A percentile compares a stretch with the other conserved stretches of the same genome.
These are phyloP conservation scores for Zymoseptoria ardabiliae DNA, from an alignment of 2,329 filamentous ascomycete species.

Conservation along the genomic window DNA sequence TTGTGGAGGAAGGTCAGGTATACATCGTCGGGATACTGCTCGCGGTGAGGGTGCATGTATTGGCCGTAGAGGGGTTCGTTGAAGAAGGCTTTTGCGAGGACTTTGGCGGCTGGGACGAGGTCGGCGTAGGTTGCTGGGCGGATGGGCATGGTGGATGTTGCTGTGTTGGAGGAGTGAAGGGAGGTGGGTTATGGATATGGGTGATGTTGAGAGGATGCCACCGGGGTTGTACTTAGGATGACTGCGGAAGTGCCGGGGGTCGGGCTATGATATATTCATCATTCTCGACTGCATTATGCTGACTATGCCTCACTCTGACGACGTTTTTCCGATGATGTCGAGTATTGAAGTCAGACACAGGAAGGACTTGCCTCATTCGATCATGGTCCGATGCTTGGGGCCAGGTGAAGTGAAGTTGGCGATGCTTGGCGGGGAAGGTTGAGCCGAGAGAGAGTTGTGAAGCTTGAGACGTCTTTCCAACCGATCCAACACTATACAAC, in stretches of 20 bases:
- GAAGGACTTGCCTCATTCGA: not conserved
- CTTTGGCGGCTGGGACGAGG: conserved; percentile 19
- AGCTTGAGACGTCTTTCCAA: not conserved
- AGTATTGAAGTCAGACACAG: not conserved
- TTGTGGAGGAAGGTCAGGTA: conserved; percentile 21
- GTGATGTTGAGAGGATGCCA: not conserved
- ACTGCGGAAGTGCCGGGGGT: not conserved
- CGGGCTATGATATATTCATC: not conserved
- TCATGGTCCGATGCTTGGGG: not conserved
- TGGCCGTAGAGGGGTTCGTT: conserved; percentile 21
- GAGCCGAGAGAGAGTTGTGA: not conserved
- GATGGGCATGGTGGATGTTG: conserved; percentile 15
- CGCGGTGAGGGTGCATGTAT: conserved; percentile 18
- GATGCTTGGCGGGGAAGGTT: not conserved
- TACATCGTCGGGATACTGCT: conserved; percentile 21
- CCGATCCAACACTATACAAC: not conserved
- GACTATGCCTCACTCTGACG: not conserved
- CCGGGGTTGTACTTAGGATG: not conserved
- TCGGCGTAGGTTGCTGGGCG: conserved; percentile 21
- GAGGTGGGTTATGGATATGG: not conserved
- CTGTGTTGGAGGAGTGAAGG: not conserved
- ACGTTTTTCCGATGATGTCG: not conserved
- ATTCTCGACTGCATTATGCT: not conserved
- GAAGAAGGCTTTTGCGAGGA: conserved; percentile 21
- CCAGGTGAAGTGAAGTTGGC: not conserved